Base-by-base conservation (phyloP, 257 asterid genomes). In the Solanum neorickii region DNA sequence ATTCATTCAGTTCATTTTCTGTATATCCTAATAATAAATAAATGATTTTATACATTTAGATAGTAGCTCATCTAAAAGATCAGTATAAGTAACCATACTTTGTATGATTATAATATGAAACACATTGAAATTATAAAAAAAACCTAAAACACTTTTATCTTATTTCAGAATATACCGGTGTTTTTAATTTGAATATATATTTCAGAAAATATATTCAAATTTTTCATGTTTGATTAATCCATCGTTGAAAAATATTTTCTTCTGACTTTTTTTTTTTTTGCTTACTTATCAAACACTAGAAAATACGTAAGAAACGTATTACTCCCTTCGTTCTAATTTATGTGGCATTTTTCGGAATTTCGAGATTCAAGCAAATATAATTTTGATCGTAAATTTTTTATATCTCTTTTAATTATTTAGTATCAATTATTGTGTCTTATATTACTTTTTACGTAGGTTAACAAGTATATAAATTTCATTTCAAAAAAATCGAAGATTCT, bases 251-350 rank as follows among this genome's bases (percentile, higher is more conserved):
- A 65, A 25, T 5, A 65, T 11, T 65, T n/a, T 65, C 35, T 2
- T 25, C 0, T 12, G 27, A 1, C 27, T 27, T n/a, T 35, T 35
- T 35, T 35, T 35, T 33, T 35, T 12, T 49, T 49, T 15, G 3
- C 0, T 49, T 49, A 49, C 60, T 49, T 15, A 15, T 49, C 21
- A 49, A 46, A 46, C 5, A 5, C 52, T 46, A 46, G 16, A 46
- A 46, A 12, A 46, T 12, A 46, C 0, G 6, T 46, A 5, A 35
- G 39, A 35, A 35, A 35, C 39, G 39, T 35, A 35, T 35, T 35
- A 35, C 7, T 5, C 7, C 0, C 7, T 35, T 0, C 7, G 7
- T 35, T 1, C 5, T 0, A 35, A 35, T 35, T 35, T 35, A 35
- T 35, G 7, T 35, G 39, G 7, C 7, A 1, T 6, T 35, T 5